Conservation (phyloP, 139 green algal species). For the Nannochloris sp. region DNA sequence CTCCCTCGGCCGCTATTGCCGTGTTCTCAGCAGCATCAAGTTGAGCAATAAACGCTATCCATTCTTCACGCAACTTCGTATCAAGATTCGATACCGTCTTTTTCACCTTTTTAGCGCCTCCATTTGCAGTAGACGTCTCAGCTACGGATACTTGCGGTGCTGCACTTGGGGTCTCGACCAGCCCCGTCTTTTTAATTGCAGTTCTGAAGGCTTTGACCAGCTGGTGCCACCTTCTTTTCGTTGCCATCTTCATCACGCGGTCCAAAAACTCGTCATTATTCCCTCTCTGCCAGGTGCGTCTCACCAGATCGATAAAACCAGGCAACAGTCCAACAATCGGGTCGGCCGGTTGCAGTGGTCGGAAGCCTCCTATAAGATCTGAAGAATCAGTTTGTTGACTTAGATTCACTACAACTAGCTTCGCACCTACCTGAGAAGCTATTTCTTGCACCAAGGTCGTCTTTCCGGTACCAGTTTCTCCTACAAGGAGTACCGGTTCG, state of each 20-base stretch:
- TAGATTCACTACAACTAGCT: conserved; percentile 92
- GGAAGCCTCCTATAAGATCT: conserved; percentile 95
- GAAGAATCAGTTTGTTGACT: conserved; percentile 92
- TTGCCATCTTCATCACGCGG: conserved; percentile 54
- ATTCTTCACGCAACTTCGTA: conserved; percentile 31
- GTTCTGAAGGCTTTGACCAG: conserved; percentile 80
- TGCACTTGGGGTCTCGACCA: conserved; percentile 8
- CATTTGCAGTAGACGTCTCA: not conserved
- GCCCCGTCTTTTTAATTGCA: conserved; percentile 50
- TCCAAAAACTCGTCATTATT: conserved; percentile 82
- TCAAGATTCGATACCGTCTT: not conserved
- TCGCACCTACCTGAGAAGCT: conserved; percentile 51
- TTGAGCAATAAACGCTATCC: conserved; percentile 60
- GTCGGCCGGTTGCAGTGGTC: conserved; percentile 72
- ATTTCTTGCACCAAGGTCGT: conserved; percentile 85
- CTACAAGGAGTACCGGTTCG: conserved; percentile 93
- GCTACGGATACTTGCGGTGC: not conserved
- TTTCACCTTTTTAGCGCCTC: not conserved
- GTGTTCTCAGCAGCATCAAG: conserved; percentile 62
- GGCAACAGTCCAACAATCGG: conserved; percentile 63
- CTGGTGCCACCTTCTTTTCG: conserved; percentile 76
- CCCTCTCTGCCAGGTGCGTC: conserved; percentile 46
- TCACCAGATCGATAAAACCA: conserved; percentile 59
- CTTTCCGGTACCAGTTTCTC: conserved; percentile 98
- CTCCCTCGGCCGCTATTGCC: conserved; percentile 54